Evolutionary conservation across 805 yeast genomes (phyloP), one percentile per base, ranked within the genome.

Genomic region (Lipomyces starkeyi): DNA sequence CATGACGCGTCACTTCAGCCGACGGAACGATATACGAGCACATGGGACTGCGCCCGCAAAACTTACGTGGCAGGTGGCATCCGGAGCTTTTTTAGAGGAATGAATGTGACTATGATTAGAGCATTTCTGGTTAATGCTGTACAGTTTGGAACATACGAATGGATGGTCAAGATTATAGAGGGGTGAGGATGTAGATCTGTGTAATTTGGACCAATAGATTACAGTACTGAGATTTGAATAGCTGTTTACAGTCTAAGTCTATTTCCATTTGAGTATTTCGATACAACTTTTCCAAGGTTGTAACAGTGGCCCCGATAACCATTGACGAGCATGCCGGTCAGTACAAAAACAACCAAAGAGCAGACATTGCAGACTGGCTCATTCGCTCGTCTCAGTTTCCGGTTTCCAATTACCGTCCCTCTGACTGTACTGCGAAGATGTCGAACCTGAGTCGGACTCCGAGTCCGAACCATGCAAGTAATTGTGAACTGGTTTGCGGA

Each of bases 51-150:
- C 47, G 67, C 73, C n/a, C 40, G 57, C n/a, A 67, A 64, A 61
- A 40, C 71, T 13, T 72, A 59, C 49, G 52, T 40, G 5, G 64
- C 58, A 29, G 71, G 64, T 13, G 75, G 75, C 11, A 32, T 60
- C 3, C n/a, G 59, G 14, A 61, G 64, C 22, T 70, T 73, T 54
- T 73, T 73, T 52, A 54, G 65, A 11, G 75, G 75, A 6, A 55
- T 73, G 49, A 54, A 40, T 29, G 62, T 70, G 2, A 64, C 75
- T 25, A 65, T 73, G 64, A 34, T 73, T 35, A 60, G 75, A 47
- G 75, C 75, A 34, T 73, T 73, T 53, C 49, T 74, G 3, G 75
- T 73, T 8, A 73, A 73, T 53, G 74, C 75, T 27, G 71, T 67
- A 4, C 75, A 73, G 67, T 73, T 73, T 64, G 72, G 71, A 4